These are phyloP conservation scores for Prototheca cutis DNA, from an alignment of 163 green algal species.

Conservation along the genomic window DNA sequence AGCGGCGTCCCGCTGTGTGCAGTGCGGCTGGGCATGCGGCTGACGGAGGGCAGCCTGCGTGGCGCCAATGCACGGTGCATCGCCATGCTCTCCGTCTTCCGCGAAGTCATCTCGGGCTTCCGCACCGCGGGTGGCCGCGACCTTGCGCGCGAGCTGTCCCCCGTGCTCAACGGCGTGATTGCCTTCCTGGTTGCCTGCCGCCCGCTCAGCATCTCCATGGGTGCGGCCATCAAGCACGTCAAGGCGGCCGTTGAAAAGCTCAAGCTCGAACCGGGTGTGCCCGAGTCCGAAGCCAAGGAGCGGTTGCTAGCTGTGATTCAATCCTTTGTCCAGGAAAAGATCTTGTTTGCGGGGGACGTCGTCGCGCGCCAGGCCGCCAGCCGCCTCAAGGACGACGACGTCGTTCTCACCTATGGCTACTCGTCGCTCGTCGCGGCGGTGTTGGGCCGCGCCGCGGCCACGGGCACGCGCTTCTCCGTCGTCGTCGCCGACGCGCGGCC, in stretches of 20 bases:
- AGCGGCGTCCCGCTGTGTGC: conserved; percentile 54
- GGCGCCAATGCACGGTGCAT: conserved; percentile 73
- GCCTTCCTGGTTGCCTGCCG: conserved; percentile 80
- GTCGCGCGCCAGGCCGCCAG: not conserved
- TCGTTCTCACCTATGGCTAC: conserved; percentile 78
- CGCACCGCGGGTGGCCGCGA: conserved; percentile 40
- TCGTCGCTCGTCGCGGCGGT: conserved; percentile 54
- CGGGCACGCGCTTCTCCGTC: conserved; percentile 57
- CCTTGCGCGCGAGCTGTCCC: conserved; percentile 69
- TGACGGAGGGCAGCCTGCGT: conserved; percentile 58
- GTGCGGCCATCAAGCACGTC: conserved; percentile 88
- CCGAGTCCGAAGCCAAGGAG: conserved; percentile 17
- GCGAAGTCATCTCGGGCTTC: conserved; percentile 14
- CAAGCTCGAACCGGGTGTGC: conserved; percentile 23
- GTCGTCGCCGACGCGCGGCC: conserved; percentile 82
- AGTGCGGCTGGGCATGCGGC: conserved; percentile 66
- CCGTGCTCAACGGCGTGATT: conserved; percentile 65
- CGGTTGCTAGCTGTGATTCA: not conserved
- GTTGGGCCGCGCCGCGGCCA: conserved; percentile 30
- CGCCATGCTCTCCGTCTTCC: conserved; percentile 76
- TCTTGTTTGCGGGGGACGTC: conserved; percentile 33
- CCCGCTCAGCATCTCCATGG: conserved; percentile 78
- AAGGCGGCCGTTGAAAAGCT: conserved; percentile 53
- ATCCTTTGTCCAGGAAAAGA: conserved; percentile 43
- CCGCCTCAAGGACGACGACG: conserved; percentile 5